A percentile compares a stretch with the other conserved stretches of the same genome.
Evolutionary conservation across 345 rosid species (phyloP).

Genomic region (Boechera retrofracta): DNA sequence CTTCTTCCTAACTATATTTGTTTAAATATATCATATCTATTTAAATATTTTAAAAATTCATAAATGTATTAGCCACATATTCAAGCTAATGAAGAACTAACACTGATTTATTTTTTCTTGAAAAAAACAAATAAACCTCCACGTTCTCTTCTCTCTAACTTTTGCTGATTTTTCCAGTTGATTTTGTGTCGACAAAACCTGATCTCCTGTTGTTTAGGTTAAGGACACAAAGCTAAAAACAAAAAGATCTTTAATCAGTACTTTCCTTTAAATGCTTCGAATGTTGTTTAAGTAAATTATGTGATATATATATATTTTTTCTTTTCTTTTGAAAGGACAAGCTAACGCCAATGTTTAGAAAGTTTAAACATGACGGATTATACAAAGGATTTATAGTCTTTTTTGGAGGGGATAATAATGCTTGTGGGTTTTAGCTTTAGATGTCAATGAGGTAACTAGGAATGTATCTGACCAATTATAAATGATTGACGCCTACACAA

Average conservation of each 20-base stretch:
- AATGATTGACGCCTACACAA: conserved; percentile 32
- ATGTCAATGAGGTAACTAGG: conserved; percentile 29
- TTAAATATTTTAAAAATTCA: no score
- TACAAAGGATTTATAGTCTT: conserved; percentile 7
- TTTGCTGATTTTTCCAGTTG: conserved; percentile 10
- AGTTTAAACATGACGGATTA: conserved; percentile 24
- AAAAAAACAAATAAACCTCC: neutral
- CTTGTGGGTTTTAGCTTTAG: conserved; percentile 20
- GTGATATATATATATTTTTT: neutral
- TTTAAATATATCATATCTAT: no score
- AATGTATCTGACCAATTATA: conserved; percentile 28
- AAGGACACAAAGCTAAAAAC: conserved; percentile 35
- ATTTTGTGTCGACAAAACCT: conserved; percentile 33
- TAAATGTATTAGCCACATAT: no score
- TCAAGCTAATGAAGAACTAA: neutral
- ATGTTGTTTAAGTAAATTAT: conserved; percentile 5
- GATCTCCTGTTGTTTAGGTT: conserved; percentile 37
- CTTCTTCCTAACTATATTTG: no score
- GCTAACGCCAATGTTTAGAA: conserved; percentile 29
- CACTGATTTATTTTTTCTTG: neutral
- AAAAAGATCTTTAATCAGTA: conserved; percentile 35
- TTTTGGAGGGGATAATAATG: neutral
- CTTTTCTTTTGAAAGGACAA: conserved; percentile 9
- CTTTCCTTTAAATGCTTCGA: conserved; percentile 21
- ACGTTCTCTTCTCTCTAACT: conserved; percentile 17